These are phyloP conservation scores for Globisporangium nodosum DNA, from an alignment of 352 stramenopile species.

Conservation along the genomic window DNA sequence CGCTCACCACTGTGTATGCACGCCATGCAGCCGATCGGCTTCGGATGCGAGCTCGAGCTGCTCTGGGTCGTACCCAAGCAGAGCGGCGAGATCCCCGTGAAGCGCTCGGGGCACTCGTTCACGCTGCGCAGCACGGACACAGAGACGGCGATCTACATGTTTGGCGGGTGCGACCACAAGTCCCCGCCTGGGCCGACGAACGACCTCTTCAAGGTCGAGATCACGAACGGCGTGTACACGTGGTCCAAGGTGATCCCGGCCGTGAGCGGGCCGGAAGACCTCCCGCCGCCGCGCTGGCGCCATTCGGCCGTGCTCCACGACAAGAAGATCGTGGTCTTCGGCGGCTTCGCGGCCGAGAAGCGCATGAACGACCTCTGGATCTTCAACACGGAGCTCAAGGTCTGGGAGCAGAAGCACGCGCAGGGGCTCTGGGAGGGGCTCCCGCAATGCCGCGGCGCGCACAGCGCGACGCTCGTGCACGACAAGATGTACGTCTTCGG, in stretches of 20 bases:
- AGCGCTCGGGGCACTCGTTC: slow-evolving; percentile 94
- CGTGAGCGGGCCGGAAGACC: slow-evolving; percentile 38
- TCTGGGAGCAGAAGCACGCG: slow-evolving; percentile 91
- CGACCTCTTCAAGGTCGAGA: slow-evolving; percentile 92
- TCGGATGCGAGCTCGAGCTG: slow-evolving; percentile 84
- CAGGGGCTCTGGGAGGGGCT: slow-evolving; percentile 87
- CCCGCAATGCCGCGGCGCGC: slow-evolving; percentile 88
- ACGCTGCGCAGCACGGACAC: slow-evolving; percentile 77
- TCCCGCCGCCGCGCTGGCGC: slow-evolving; percentile 72
- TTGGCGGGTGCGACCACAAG: slow-evolving; percentile 89
- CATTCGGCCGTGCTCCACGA: slow-evolving; percentile 80
- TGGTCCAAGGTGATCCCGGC: slow-evolving; percentile 60
- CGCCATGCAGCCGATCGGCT: slow-evolving; percentile 59
- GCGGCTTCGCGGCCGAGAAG: slow-evolving; percentile 90
- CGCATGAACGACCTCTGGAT: slow-evolving; percentile 97
- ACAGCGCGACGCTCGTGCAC: slow-evolving; percentile 85
- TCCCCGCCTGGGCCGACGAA: slow-evolving; percentile 91
- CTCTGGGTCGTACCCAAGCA: slow-evolving; percentile 87
- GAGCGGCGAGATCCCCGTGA: slow-evolving; percentile 90
- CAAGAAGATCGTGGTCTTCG: slow-evolving; percentile 91
- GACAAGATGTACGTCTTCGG: slow-evolving; percentile 94
- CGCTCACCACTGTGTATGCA: background rate
- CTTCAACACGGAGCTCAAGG: slow-evolving; percentile 90
- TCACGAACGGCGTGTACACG: slow-evolving; percentile 74
- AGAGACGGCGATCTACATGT: slow-evolving; percentile 75